Evolutionary conservation across 805 yeast species (phyloP), one percentile per base, ranked within the genome.

Genomic region (Ogataea kodamae): DNA sequence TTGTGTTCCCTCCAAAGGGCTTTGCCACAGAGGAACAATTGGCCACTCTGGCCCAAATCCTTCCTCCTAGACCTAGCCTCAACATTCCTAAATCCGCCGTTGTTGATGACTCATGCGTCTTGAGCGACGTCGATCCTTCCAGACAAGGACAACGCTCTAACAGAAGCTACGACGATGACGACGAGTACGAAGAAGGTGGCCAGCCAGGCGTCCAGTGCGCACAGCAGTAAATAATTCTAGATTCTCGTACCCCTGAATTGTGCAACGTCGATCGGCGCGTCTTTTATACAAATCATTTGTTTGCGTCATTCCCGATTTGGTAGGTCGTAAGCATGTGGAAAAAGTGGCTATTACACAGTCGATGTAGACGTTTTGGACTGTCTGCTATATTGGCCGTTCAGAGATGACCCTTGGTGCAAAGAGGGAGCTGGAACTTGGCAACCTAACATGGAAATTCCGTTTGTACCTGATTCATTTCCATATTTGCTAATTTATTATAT

Each of bases 151-250:
- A 48, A 20, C 64, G 64, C 26, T 40, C 41, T 10, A 55, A 55
- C 25, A 57, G 57, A 28, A 82, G 77, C 35, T 80, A 75, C 22
- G 60, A 60, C 19, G 65, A 61, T n/a, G 64, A 59, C n/a, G 64
- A 59, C n/a, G 84, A 78, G 16, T 22, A 33, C 21, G 78, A 67
- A 17, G 74, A 67, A 29, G 73, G 69, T 31, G 74, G 69, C 25
- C 80, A 76, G 35, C 80, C 75, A 45, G 85, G 88, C 50, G 94
- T 85, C 38, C 94, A 88, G 74, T 88, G 97, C 76, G 95, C 96
- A 46, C 82, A 90, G 58, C 96, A 88, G 74, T 88, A 74, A 64
- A 40, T 36, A 28, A 35, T 35, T 25, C 25, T 28, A 34, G 25
- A 28, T 21, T 28, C n/a, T n/a, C n/a, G n/a, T n/a, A n/a, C n/a